Percentiles rank a stretch among this genome's conserved stretches.
phyloP scores from a whole-genome alignment of 129 eudicot species.

The Arctium lappa region DNA sequence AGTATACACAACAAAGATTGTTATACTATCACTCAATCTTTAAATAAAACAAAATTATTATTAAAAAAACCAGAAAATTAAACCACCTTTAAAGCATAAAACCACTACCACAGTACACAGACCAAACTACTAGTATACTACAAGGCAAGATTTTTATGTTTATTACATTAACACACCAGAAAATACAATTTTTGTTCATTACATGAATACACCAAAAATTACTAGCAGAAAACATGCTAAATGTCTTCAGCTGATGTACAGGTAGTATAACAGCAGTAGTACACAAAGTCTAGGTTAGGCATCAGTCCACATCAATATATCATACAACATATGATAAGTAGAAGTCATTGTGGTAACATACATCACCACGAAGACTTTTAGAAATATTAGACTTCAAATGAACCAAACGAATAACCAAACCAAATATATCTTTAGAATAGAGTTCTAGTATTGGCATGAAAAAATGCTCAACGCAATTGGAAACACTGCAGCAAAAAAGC shows the following conservation, averaged over 20 bases:
- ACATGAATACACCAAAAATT: neutral
- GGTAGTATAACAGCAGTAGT: neutral
- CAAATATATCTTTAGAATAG: neutral
- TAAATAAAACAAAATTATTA: too few species aligned
- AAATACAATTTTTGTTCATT: neutral
- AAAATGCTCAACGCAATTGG: neutral
- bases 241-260: neutral
- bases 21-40: too few species aligned
- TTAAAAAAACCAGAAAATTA: too few species aligned
- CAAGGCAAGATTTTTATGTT: too few species aligned
- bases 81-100: too few species aligned
- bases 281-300: neutral
- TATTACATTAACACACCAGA: neutral
- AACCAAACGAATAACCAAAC: neutral
- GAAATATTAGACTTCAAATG: neutral
- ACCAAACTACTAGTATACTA: too few species aligned
- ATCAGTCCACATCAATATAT: neutral
- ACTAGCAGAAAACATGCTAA: neutral
- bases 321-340: too few species aligned
- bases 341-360: too few species aligned
- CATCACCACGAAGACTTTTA: too few species aligned
- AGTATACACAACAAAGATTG: neutral
- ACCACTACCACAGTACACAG: too few species aligned
- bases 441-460: neutral
- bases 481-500: neutral